Evolutionary conservation across 2,329 filamentous ascomycete genomes (phyloP).

Genomic region (Talaromyces sp.): DNA sequence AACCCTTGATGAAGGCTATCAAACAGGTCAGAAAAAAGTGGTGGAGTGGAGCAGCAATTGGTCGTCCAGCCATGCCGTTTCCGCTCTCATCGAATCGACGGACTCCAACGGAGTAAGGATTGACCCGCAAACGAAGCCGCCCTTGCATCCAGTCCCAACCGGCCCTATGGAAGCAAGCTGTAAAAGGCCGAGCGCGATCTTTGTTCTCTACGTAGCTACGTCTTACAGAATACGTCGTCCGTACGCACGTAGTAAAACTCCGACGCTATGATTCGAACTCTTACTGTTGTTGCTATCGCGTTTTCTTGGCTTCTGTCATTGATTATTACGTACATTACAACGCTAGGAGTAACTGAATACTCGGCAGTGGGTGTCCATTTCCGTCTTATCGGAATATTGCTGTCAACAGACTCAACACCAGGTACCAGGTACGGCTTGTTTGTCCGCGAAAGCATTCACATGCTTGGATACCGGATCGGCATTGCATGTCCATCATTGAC

Average conservation of each 20-base stretch:
- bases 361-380: not conserved
- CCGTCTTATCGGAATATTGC: not conserved
- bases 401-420: not conserved
- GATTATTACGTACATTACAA: not conserved
- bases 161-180: constrained; percentile 5
- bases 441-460: not conserved
- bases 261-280: not conserved
- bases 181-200: not conserved
- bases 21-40: not conserved
- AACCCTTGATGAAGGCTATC: not conserved
- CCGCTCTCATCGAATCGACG: constrained; percentile 1
- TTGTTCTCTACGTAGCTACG: too few species aligned
- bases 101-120: constrained; percentile 3
- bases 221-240: too few species aligned
- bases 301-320: constrained; percentile 4
- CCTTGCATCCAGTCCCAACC: constrained; percentile 12
- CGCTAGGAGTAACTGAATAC: not conserved
- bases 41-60: not conserved
- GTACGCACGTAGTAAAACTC: too few species aligned
- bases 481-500: too few species aligned
- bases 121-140: constrained; percentile 12
- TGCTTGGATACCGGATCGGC: not conserved
- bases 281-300: not conserved
- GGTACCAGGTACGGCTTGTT: not conserved
- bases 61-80: not conserved